Conservation (phyloP, 75 land plant genomes). For the Selaginella moellendorffii region DNA sequence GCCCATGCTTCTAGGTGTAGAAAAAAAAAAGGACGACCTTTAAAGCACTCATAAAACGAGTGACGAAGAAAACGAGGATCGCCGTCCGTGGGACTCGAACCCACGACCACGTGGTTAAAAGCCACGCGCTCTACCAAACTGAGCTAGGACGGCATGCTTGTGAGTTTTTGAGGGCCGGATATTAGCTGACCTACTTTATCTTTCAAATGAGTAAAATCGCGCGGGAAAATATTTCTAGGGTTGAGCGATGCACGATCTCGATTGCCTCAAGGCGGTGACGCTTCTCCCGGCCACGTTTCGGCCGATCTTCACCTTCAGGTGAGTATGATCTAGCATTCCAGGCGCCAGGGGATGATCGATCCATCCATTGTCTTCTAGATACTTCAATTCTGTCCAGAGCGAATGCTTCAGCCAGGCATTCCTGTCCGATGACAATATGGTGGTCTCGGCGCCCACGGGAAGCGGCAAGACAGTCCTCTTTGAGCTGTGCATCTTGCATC, state of each 20-base stretch:
- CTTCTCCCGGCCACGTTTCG: slow-evolving; percentile 58
- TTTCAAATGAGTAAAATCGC: no score
- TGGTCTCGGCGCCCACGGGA: slow-evolving; percentile 93
- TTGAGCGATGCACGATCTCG: slow-evolving; percentile 46
- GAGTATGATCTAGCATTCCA: background rate
- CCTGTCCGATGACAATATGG: slow-evolving; percentile 70
- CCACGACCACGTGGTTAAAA: no score
- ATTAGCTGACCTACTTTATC: no score
- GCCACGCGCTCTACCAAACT: no score
- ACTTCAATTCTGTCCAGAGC: slow-evolving; percentile 94
- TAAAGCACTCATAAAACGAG: no score
- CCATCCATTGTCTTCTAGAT: slow-evolving; percentile 30
- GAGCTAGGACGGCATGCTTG: no score
- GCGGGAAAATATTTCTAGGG: no score
- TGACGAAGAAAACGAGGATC: no score
- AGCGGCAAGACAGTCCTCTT: slow-evolving; percentile 97
- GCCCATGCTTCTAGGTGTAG: no score
- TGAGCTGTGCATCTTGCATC: slow-evolving; percentile 84
- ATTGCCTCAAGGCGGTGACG: slow-evolving; percentile 40
- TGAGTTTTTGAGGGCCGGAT: no score
- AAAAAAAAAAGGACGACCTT: no score
- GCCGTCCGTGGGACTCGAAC: no score
- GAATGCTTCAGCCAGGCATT: slow-evolving; percentile 72
- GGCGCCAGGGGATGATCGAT: background rate
- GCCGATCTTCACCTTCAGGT: slow-evolving; percentile 71